A percentile compares a stretch with the other conserved stretches of the same genome.
Conservation (phyloP, 805 yeast genomes). For the Suhomyces prunicola region DNA sequence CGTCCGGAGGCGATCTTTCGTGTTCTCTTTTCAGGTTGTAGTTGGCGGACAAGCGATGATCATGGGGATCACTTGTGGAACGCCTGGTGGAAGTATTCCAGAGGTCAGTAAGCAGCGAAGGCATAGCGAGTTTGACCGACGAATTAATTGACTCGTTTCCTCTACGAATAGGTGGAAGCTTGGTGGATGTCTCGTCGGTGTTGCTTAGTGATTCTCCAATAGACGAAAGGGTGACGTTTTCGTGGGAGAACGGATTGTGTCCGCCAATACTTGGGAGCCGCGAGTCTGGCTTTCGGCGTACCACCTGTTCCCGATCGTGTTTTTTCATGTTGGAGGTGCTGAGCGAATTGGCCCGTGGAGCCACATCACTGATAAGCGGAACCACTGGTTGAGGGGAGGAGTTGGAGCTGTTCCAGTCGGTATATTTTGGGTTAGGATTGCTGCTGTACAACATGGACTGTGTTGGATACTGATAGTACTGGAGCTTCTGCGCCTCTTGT, state of each 20-base stretch:
- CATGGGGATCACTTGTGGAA: background rate
- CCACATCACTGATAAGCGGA: background rate
- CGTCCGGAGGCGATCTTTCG: background rate
- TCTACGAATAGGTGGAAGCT: conserved; percentile 1
- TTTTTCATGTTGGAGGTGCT: conserved; percentile 7
- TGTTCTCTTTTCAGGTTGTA: background rate
- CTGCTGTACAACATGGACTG: conserved; percentile 11
- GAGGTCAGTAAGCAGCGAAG: background rate
- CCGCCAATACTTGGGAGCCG: background rate
- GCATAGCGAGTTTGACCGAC: background rate
- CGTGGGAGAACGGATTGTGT: background rate
- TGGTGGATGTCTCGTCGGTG: background rate
- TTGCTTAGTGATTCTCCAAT: background rate
- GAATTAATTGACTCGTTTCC: background rate
- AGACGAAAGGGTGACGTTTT: background rate
- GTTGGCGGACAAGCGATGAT: background rate
- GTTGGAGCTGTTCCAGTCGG: background rate
- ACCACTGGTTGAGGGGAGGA: background rate
- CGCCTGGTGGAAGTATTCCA: background rate
- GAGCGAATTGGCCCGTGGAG: background rate
- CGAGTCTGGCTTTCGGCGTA: background rate
- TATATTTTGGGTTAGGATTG: background rate
- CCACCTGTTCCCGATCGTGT: conserved; percentile 2
- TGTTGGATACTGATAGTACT: conserved; percentile 23
- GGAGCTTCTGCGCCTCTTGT: conserved; percentile 8